phyloP scores from a whole-genome alignment of 2,329 filamentous ascomycete species.

The Cytospora mali region DNA sequence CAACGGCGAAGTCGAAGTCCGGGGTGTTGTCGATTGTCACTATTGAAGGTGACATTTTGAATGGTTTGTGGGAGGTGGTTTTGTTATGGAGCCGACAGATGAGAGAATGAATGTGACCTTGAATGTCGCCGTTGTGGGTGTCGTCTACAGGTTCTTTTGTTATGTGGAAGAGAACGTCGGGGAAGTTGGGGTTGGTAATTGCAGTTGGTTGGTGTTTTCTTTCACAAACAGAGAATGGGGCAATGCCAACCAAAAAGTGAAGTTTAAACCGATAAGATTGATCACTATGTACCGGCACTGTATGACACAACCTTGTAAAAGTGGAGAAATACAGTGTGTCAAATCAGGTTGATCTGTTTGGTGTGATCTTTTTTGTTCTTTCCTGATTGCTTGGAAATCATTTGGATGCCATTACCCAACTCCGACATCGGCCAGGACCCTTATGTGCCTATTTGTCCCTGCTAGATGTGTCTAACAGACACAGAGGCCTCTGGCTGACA shows the following conservation, averaged over 20 bases:
- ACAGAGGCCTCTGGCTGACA: no score
- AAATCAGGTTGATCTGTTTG: neutral
- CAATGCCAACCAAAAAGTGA: neutral
- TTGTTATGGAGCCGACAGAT: slow-evolving; percentile 1
- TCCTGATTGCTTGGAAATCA: neutral
- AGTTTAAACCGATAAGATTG: slow-evolving; percentile 1
- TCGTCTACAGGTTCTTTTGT: neutral
- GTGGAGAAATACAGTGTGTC: neutral
- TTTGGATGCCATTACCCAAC: neutral
- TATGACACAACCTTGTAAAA: neutral
- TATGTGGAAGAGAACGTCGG: neutral
- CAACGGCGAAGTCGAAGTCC: slow-evolving; percentile 49
- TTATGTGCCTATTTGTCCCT: no score
- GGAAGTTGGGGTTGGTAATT: neutral
- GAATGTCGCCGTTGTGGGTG: neutral
- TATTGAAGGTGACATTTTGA: slow-evolving; percentile 53
- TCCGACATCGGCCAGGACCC: slow-evolving; percentile 1
- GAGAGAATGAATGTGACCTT: neutral
- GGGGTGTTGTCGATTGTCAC: slow-evolving; percentile 58
- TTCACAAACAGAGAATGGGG: neutral
- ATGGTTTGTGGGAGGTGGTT: slow-evolving; percentile 21
- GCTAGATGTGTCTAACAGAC: no score
- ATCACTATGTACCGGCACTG: neutral
- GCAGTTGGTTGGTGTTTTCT: no score
- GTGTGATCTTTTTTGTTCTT: neutral